Conservation (phyloP, 129 eudicot genomes). For the Saposhnikovia divaricata region DNA sequence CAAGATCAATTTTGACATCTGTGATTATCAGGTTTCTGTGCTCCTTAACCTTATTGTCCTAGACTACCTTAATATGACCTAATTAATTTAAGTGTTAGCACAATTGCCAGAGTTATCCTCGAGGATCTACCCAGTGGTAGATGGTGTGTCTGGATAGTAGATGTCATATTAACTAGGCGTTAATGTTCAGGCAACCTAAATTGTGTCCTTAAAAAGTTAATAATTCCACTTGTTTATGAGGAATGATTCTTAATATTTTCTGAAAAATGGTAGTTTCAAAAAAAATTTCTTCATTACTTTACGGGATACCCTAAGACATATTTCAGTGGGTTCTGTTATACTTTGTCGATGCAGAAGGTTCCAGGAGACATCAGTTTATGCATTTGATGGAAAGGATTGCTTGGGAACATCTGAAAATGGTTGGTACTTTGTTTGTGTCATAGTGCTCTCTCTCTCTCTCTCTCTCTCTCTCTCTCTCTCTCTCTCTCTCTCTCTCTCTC, state of each 20-base stretch:
- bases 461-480: neutral
- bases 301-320: neutral
- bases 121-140: neutral
- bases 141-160: neutral
- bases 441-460: neutral
- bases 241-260: neutral
- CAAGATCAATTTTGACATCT: neutral
- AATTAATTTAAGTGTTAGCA: neutral
- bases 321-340: conserved; percentile 4
- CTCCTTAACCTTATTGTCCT: neutral
- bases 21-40: neutral
- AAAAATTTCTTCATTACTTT: neutral
- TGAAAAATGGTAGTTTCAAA: neutral
- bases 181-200: neutral
- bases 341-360: conserved; percentile 47
- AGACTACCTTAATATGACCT: neutral
- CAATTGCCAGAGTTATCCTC: neutral
- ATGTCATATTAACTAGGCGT: neutral
- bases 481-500: neutral
- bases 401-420: conserved; percentile 27
- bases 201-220: neutral
- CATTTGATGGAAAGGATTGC: conserved; percentile 18
- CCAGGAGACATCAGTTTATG: conserved; percentile 26
- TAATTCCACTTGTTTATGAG: neutral
- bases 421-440: conserved; percentile 22